Conservation (phyloP, 1,284 basidiomycete genomes). For the Sporisorium exsertum region DNA sequence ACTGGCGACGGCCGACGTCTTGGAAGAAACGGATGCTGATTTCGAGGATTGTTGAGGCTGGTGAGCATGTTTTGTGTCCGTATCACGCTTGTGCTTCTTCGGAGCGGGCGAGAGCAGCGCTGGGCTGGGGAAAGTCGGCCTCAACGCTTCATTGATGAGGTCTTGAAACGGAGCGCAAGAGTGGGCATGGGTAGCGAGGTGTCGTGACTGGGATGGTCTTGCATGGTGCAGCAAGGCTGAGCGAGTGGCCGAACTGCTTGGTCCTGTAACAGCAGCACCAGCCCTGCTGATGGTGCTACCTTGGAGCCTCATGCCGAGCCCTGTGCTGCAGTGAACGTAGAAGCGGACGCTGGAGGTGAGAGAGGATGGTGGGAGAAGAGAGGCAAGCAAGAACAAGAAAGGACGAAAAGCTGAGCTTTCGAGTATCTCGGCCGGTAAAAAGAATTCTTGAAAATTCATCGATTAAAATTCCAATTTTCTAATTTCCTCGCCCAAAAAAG, state of each 20-base stretch:
- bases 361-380: conserved; percentile 1
- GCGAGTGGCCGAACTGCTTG: not conserved
- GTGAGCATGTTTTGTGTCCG: not conserved
- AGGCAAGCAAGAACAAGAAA: not conserved
- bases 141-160: conserved; percentile 22
- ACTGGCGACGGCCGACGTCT: not conserved
- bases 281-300: not conserved
- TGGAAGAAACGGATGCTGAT: not conserved
- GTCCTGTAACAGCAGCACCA: not conserved
- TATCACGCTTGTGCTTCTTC: not conserved
- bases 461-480: conserved; percentile 6
- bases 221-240: not conserved
- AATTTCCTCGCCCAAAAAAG: too few relatives aligned
- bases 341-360: not conserved
- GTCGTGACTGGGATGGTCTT: not conserved
- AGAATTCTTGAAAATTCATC: conserved; percentile 5
- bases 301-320: not conserved
- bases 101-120: conserved; percentile 7
- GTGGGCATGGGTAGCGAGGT: not conserved
- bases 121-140: not conserved
- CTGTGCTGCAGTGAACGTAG: not conserved
- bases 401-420: not conserved
- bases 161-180: conserved; percentile 17
- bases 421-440: conserved; percentile 40
- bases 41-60: not conserved